Conservation (phyloP, 257 asterid genomes). For the Ehretia macrophylla region DNA sequence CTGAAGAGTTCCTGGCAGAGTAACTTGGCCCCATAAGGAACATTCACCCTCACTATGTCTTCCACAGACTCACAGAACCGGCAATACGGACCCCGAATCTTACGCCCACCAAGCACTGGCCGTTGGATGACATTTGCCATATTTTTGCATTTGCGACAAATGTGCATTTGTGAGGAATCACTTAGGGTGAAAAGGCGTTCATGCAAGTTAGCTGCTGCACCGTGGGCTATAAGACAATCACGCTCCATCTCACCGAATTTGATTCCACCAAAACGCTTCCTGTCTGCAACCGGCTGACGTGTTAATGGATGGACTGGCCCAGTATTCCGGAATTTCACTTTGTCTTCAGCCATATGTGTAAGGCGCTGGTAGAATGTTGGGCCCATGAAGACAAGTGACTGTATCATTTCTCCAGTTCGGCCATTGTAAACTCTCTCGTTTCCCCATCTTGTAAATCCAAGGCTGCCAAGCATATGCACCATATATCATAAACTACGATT, state of each 20-base stretch:
- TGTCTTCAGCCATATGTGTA: constrained; percentile 93
- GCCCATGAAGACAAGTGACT: constrained; percentile 73
- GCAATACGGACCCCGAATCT: constrained; percentile 81
- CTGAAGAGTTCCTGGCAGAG: constrained; percentile 89
- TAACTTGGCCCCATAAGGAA: constrained; percentile 92
- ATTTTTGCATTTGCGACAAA: constrained; percentile 69
- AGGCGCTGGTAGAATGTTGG: constrained; percentile 96
- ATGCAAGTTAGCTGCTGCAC: constrained; percentile 82
- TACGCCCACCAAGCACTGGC: constrained; percentile 54
- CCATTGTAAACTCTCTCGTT: constrained; percentile 81
- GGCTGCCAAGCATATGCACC: constrained; percentile 37
- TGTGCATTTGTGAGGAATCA: constrained; percentile 79
- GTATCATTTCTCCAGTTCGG: constrained; percentile 64
- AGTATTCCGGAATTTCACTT: constrained; percentile 76
- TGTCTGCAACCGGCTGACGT: constrained; percentile 93
- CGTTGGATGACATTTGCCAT: constrained; percentile 81
- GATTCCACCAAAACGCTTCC: constrained; percentile 89
- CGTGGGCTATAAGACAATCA: constrained; percentile 91
- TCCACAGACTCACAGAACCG: constrained; percentile 74
- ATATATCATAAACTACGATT: not conserved
- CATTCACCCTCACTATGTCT: constrained; percentile 66
- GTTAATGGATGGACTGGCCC: constrained; percentile 98
- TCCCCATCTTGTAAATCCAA: constrained; percentile 84
- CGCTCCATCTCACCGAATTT: constrained; percentile 97
- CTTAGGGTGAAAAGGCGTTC: constrained; percentile 94